A percentile compares a stretch with the other conserved stretches of the same genome.
Evolutionary conservation across 2,329 filamentous ascomycete species (phyloP).

Genomic region (Diplodia intermedia): DNA sequence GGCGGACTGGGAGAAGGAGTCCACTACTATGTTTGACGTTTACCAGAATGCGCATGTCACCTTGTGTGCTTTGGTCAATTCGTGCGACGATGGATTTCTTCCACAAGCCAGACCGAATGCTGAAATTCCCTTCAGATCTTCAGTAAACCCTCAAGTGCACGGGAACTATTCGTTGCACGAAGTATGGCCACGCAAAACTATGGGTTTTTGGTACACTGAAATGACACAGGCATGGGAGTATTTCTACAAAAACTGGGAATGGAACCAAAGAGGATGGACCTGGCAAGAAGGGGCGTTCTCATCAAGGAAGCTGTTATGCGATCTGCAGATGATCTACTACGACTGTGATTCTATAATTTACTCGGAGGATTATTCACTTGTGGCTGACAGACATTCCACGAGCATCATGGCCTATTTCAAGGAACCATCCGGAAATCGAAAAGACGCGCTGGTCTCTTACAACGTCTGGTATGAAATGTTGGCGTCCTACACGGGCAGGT

Average conservation of each 20-base stretch:
- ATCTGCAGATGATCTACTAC: background rate
- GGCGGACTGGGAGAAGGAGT: constrained; percentile 19
- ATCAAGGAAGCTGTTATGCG: background rate
- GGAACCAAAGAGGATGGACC: background rate
- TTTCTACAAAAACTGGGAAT: background rate
- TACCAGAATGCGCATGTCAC: background rate
- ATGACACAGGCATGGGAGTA: background rate
- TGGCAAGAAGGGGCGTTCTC: background rate
- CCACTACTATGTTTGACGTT: background rate
- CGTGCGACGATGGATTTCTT: background rate
- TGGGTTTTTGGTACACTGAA: too few relatives aligned
- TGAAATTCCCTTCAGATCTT: background rate
- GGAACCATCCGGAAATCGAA: too few relatives aligned
- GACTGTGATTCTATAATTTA: background rate
- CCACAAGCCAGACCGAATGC: background rate
- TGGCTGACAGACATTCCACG: too few relatives aligned
- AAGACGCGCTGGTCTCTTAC: background rate
- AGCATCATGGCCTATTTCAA: too few relatives aligned
- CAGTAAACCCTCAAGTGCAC: background rate
- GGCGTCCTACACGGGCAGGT: background rate
- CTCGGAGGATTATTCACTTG: background rate
- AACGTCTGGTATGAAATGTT: background rate
- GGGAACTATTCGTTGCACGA: background rate
- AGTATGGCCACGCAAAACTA: background rate
- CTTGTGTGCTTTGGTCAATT: background rate